phyloP scores from a whole-genome alignment of 192 early-diverging fungal genomes.

The Backusella sp. region DNA sequence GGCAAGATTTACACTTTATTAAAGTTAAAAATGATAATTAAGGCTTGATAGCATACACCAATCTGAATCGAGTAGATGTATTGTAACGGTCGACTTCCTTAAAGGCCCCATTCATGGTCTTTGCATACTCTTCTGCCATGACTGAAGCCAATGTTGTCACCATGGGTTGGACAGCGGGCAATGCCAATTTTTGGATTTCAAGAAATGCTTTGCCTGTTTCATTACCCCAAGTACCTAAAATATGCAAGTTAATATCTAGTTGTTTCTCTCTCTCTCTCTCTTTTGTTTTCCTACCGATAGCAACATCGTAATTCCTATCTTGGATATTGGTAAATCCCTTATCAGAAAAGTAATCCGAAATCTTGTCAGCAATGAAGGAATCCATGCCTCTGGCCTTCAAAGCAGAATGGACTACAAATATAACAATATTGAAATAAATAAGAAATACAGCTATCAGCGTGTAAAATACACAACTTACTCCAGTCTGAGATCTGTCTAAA shows the following conservation, averaged over 20 bases:
- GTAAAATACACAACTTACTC: slow-evolving; percentile 22
- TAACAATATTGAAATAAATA: background rate
- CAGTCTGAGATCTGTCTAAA: slow-evolving; percentile 11
- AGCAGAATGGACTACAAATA: slow-evolving; percentile 23
- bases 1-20: background rate
- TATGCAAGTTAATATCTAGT: background rate
- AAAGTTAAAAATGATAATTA: background rate
- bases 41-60: slow-evolving; percentile 20
- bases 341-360: slow-evolving; percentile 16
- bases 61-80: slow-evolving; percentile 21
- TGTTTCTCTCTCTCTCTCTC: background rate
- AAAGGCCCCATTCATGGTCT: slow-evolving; percentile 8
- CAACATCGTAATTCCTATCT: slow-evolving; percentile 19
- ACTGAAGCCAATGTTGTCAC: slow-evolving; percentile 18
- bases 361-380: slow-evolving; percentile 29
- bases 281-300: slow-evolving; percentile 24
- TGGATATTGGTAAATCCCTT: slow-evolving; percentile 17
- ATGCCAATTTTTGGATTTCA: slow-evolving; percentile 27
- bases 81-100: background rate
- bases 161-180: slow-evolving; percentile 31
- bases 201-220: slow-evolving; percentile 21
- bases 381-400: slow-evolving; percentile 21
- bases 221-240: slow-evolving; percentile 26
- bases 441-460: background rate
- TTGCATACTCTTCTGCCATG: background rate